Conservation (phyloP, 169 alveolate species). For the Hepatocystis sp. region DNA sequence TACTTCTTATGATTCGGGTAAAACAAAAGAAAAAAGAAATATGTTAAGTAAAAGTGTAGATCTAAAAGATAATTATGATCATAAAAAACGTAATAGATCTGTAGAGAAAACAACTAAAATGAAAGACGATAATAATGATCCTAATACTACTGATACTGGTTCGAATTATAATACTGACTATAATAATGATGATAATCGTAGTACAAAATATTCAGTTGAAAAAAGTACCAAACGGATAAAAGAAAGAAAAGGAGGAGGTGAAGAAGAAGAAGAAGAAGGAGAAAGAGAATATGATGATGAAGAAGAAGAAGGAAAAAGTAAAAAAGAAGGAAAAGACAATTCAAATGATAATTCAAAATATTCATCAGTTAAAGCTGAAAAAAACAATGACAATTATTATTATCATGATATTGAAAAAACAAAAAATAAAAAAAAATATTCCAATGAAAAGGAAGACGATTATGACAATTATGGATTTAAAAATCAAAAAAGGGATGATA, state of each 20-base stretch:
- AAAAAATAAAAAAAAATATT: constrained; percentile 17
- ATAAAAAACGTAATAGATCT: neutral
- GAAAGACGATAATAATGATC: neutral
- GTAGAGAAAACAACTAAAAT: constrained; percentile 5
- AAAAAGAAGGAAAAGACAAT: too few relatives aligned
- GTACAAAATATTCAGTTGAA: constrained; percentile 3
- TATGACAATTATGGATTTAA: constrained; percentile 13
- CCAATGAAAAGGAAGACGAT: constrained; percentile 16
- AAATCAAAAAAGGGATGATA: constrained; percentile 5
- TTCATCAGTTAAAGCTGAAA: too few relatives aligned
- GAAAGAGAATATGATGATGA: neutral
- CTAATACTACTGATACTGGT: too few relatives aligned
- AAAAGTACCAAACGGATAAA: neutral
- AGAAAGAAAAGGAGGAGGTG: constrained; percentile 11
- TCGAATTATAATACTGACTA: constrained; percentile 1
- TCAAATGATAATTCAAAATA: too few relatives aligned
- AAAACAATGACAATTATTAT: too few relatives aligned
- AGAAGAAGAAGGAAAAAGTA: neutral
- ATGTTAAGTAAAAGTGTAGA: too few relatives aligned
- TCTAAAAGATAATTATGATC: constrained; percentile 1
- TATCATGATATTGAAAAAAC: too few relatives aligned
- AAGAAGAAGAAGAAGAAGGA: too few relatives aligned
- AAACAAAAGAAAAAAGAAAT: neutral
- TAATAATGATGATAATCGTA: neutral
- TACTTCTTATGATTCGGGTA: constrained; percentile 1